Evolutionary conservation across 306 rosid species (phyloP).

Genomic region (Castanea sativa): DNA sequence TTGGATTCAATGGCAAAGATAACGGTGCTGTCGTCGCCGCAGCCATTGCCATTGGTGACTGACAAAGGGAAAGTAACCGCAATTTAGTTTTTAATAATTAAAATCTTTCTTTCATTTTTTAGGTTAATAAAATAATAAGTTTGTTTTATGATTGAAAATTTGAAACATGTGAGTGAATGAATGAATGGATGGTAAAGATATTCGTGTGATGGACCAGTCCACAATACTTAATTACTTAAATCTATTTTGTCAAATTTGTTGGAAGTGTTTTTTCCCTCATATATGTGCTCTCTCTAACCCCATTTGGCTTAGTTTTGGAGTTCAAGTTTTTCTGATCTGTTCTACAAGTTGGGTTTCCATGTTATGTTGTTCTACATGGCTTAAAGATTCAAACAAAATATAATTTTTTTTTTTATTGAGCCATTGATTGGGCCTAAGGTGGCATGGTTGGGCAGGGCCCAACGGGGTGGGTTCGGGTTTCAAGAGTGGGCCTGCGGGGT

Average conservation of each 20-base stretch:
- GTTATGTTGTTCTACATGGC: not conserved
- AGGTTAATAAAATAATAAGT: not conserved
- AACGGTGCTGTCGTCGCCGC: constrained; percentile 20
- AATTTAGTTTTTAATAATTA: no score
- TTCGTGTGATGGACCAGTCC: not conserved
- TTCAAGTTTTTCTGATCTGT: constrained; percentile 8
- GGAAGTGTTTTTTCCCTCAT: not conserved
- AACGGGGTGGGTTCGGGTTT: no score
- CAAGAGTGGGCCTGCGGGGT: accelerated
- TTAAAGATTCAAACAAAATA: no score
- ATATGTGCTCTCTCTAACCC: not conserved
- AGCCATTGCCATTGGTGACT: constrained; percentile 36
- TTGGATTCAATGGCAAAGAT: constrained; percentile 18
- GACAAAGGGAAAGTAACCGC: not conserved
- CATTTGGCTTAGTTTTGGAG: constrained; percentile 6
- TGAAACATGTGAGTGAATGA: no score
- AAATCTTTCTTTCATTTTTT: not conserved
- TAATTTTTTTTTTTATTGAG: no score
- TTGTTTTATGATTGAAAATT: no score
- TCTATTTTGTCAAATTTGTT: not conserved
- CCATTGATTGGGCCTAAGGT: no score
- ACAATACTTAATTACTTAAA: not conserved
- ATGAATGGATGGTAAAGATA: not conserved
- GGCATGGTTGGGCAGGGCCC: no score
- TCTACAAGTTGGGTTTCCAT: constrained; percentile 9